Conservation (phyloP, 208 protist species). For the Leishmania mexicana region DNA sequence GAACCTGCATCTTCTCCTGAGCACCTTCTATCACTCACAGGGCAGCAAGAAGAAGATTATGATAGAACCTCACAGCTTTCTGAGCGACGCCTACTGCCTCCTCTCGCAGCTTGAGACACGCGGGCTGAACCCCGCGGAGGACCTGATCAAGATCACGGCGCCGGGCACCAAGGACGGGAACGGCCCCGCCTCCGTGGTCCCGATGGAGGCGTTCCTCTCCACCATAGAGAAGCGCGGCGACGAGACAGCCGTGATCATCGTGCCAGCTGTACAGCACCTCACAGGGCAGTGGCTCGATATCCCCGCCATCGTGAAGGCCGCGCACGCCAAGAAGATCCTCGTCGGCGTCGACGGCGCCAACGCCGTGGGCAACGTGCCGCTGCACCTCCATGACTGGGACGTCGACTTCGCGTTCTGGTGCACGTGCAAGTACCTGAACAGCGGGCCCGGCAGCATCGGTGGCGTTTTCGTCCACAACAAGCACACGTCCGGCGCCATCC, state of each 20-base stretch:
- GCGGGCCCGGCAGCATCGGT: conserved; percentile 90
- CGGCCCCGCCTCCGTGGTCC: conserved; percentile 38
- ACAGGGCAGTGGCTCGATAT: conserved; percentile 95
- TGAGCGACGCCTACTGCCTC: conserved; percentile 81
- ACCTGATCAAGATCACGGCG: conserved; percentile 57
- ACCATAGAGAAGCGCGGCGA: conserved; percentile 86
- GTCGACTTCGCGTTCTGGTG: conserved; percentile 97
- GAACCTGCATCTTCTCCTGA: conserved; percentile 93
- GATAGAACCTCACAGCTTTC: conserved; percentile 80
- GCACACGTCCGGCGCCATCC: conserved; percentile 51
- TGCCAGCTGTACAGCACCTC: conserved; percentile 94
- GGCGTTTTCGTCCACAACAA: conserved; percentile 92
- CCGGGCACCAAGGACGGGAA: conserved; percentile 52
- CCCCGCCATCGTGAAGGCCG: conserved; percentile 86
- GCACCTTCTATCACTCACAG: conserved; percentile 93
- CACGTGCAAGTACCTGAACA: conserved; percentile 97
- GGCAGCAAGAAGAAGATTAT: conserved; percentile 91
- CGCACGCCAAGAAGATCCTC: conserved; percentile 73
- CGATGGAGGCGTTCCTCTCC: conserved; percentile 82
- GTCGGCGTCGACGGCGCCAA: conserved; percentile 95
- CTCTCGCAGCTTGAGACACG: conserved; percentile 88
- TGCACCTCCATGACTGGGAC: conserved; percentile 95
- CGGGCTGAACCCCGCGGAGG: conserved; percentile 66
- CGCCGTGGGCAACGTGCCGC: conserved; percentile 93
- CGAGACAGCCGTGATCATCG: conserved; percentile 84